Conservation (phyloP, 2,329 filamentous ascomycete species). For the Penicillium concentricum region DNA sequence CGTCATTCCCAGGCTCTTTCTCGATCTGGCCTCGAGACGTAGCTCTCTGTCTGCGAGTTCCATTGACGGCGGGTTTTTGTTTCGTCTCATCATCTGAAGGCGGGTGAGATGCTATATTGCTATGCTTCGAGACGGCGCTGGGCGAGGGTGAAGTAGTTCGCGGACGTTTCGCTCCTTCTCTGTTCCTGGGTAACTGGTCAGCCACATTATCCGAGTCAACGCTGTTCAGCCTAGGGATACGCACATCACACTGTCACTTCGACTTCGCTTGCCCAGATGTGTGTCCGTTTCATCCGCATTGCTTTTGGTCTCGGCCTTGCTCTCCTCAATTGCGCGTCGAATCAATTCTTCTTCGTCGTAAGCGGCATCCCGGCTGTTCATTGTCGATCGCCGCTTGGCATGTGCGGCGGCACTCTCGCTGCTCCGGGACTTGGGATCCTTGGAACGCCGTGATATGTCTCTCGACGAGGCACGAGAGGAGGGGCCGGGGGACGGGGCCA, state of each 20-base stretch:
- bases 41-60: conserved; percentile 60
- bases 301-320: conserved; percentile 72
- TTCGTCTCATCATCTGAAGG: conserved; percentile 67
- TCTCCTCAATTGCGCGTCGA: conserved; percentile 87
- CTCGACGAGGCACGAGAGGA: conserved; percentile 46
- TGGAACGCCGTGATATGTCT: conserved; percentile 39
- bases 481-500: conserved; percentile 31
- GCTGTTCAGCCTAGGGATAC: conserved; percentile 40
- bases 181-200: conserved; percentile 57
- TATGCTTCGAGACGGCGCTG: conserved; percentile 54
- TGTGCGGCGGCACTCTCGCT: conserved; percentile 55
- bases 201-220: conserved; percentile 19
- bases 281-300: conserved; percentile 55
- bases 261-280: conserved; percentile 74
- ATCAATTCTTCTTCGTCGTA: conserved; percentile 94
- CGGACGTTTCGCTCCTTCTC: conserved; percentile 72
- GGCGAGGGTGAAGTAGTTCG: conserved; percentile 76
- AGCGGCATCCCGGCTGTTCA: conserved; percentile 93
- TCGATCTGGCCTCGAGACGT: conserved; percentile 54
- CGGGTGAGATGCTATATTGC: conserved; percentile 44
- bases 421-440: conserved; percentile 47
- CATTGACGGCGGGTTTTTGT: conserved; percentile 36
- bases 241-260: conserved; percentile 94
- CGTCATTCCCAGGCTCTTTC: conserved; percentile 46
- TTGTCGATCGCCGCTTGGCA: conserved; percentile 86